Conservation (phyloP, 2,329 filamentous ascomycete genomes). For the Pseudocercospora fijiensis region DNA sequence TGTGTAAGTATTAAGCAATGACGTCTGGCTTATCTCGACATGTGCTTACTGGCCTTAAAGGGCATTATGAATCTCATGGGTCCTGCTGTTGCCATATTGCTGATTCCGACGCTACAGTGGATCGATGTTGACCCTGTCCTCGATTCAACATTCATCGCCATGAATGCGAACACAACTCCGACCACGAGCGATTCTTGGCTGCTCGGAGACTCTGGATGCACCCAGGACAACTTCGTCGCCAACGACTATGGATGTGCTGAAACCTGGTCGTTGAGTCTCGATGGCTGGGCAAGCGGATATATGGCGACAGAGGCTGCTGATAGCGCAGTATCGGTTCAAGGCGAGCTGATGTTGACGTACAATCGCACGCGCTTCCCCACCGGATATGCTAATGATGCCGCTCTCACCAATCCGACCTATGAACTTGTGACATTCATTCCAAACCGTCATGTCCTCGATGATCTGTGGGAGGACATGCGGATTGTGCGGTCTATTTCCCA, state of each 20-base stretch:
- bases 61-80: background rate
- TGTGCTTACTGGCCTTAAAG: background rate
- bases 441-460: background rate
- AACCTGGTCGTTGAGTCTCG: background rate
- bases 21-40: background rate
- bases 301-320: background rate
- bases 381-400: background rate
- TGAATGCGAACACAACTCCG: background rate
- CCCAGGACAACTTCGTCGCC: background rate
- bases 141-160: background rate
- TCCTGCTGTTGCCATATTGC: slow-evolving; percentile 28
- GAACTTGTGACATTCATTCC: background rate
- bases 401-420: background rate
- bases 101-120: slow-evolving; percentile 33
- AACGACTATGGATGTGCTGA: background rate
- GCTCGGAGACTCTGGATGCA: background rate
- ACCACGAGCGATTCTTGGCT: background rate
- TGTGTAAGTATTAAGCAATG: background rate
- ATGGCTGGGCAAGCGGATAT: background rate
- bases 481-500: background rate
- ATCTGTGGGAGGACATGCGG: background rate
- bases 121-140: slow-evolving; percentile 10
- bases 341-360: background rate
- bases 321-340: background rate
- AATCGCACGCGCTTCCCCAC: background rate